phyloP scores from a whole-genome alignment of 2,329 filamentous ascomycete species.

The Pseudopithomyces maydicus region DNA sequence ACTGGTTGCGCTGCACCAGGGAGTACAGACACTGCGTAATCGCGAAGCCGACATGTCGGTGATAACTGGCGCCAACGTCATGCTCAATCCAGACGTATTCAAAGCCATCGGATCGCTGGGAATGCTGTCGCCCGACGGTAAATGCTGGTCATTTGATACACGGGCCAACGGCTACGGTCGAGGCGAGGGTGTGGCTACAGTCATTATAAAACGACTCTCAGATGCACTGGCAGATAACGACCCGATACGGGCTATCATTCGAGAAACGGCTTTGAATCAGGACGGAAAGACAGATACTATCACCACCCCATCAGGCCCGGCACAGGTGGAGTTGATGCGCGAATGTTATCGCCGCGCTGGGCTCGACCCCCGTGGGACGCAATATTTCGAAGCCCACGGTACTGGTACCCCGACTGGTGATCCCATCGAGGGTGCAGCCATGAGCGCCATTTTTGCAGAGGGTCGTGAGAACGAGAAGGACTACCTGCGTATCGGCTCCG shows the following conservation, averaged over 20 bases:
- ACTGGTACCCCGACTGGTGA: slow-evolving; percentile 59
- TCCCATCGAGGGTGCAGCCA: slow-evolving; percentile 21
- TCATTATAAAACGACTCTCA: slow-evolving; percentile 30
- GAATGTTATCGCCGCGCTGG: background rate
- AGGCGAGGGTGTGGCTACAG: slow-evolving; percentile 33
- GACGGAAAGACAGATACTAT: slow-evolving; percentile 30
- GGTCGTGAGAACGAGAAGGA: slow-evolving; percentile 5
- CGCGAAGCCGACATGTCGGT: slow-evolving; percentile 16
- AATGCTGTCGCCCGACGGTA: slow-evolving; percentile 18
- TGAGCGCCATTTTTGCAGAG: slow-evolving; percentile 1
- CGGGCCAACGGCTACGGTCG: slow-evolving; percentile 30
- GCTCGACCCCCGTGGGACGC: slow-evolving; percentile 19
- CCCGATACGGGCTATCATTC: slow-evolving; percentile 33
- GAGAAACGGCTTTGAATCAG: slow-evolving; percentile 31
- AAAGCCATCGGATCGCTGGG: slow-evolving; percentile 20
- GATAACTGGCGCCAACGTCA: slow-evolving; percentile 11
- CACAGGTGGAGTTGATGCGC: slow-evolving; percentile 2
- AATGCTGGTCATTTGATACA: slow-evolving; percentile 30
- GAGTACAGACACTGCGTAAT: slow-evolving; percentile 8
- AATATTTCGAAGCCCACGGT: slow-evolving; percentile 47
- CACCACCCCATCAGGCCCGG: slow-evolving; percentile 6
- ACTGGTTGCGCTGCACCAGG: slow-evolving; percentile 31
- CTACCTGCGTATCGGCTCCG: slow-evolving; percentile 12
- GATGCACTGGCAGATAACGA: slow-evolving; percentile 31
- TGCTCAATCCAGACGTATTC: slow-evolving; percentile 11